Evolutionary conservation across 176 grass and related monocot genomes (phyloP), one percentile per base, ranked within the genome.

Genomic region (Metroxylon sagu): DNA sequence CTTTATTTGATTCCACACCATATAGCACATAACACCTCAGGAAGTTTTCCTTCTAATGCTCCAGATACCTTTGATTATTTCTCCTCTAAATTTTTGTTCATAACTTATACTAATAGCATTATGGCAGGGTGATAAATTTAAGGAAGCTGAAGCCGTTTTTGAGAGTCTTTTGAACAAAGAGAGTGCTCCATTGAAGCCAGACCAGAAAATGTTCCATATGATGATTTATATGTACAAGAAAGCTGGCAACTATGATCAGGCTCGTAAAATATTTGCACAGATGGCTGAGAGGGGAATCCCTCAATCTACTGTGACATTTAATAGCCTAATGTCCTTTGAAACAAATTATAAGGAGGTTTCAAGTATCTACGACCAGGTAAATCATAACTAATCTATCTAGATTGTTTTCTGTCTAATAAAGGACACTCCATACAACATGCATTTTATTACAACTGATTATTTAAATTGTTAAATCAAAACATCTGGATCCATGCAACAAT

Each of bases 181-280:
- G 68, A 88, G 81, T 57, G 21, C 67, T 70, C 59, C 68, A 35
- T 97, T 91, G 60, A 97, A 88, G 68, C 87, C 92, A 72, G 92
- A 97, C 58, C 92, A 91, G 81, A 91, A 91, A 69, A 97, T 88
- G 84, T 97, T 91, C 68, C 92, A 91, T 76, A 91, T 88, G 93
- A 91, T 97, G 87, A 97, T 97, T 59, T 97, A 91, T 65, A 91
- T 91, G 93, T 85, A 88, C 63, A 91, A 83, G 73, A 91, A 97
- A 77, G 81, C 87, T 49, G 87, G 81, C 31, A 81, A 97, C 52
- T 83, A 82, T 60, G 31, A 78, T 50, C 69, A 88, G 48, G 92
- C 92, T 18, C 81, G 77, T 57, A 90, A 84, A 77, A 72, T 84
- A 67, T 78, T 97, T 48, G 64, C 77, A 0, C 66, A 86, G 81